Evolutionary conservation across 345 rosid genomes (phyloP), one percentile per base, ranked within the genome.

Genomic region (Aegle marmelos): DNA sequence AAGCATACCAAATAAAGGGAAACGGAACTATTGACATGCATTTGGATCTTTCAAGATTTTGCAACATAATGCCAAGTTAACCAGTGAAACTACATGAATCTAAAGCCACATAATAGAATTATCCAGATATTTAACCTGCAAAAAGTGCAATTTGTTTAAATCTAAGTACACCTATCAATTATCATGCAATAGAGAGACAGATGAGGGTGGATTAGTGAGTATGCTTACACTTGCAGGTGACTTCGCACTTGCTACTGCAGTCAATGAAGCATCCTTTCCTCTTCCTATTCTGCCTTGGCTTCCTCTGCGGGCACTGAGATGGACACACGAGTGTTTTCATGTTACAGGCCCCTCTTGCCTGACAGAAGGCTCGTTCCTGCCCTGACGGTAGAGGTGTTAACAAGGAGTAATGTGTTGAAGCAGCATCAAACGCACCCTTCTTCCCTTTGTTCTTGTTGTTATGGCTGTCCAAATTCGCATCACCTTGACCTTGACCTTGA

Each of bases 181-280:
- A 31, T 45, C 41, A 31, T 22, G 9, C 8, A 34, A 45, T 34
- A 70, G 67, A 58, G 73, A 58, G 50, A 56, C 4, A 69, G 24
- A 11, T 22, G 25, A 22, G 58, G 56, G 28, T 11, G 28, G 9
- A 9, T 28, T 73, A 17, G 31, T 48, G 33, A 9, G 24, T 48
- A 58, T 14, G 31, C 92, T 86, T 86, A 91, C 98, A 90, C 83
- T 87, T 89, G 91, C 97, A 91, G 37, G 91, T 91, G 82, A 81
- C 94, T 89, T 94, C 98, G 75, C 98, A 92, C 82, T 82, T 89
- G 90, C 90, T 91, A 75, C 95, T 90, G 82, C 98, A 92, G 77
- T 92, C 89, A 34, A 89, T 41, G 83, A 85, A 90, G 84, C 98
- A 92, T 0, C 85, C 93, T 79, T 94, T 94, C 21, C 79, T 34